These are phyloP conservation scores for Starmerella geochares DNA, from an alignment of 805 yeast genomes.

Conservation along the genomic window DNA sequence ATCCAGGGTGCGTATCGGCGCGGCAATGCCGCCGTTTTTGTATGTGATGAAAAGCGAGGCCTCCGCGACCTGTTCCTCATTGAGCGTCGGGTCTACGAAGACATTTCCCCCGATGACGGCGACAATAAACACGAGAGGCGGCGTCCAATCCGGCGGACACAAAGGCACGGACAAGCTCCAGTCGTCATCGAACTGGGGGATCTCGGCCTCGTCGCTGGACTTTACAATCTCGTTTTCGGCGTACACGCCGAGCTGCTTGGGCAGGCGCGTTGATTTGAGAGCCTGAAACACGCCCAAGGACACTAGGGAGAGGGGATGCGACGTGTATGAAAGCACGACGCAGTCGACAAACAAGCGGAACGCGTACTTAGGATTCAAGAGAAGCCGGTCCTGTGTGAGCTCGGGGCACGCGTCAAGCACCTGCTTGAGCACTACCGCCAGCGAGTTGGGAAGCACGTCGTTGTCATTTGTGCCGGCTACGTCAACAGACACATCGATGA, in stretches of 20 bases:
- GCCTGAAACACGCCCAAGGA: conserved; percentile 78
- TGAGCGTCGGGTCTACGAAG: conserved; percentile 75
- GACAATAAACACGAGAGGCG: conserved; percentile 67
- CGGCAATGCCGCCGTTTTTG: conserved; percentile 52
- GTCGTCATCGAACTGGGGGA: conserved; percentile 84
- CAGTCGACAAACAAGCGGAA: conserved; percentile 73
- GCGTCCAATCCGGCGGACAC: conserved; percentile 39
- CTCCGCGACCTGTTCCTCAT: conserved; percentile 80
- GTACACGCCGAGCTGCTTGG: conserved; percentile 42
- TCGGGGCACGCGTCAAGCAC: conserved; percentile 36
- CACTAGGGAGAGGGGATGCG: conserved; percentile 71
- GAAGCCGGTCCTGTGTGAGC: conserved; percentile 32
- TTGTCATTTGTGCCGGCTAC: conserved; percentile 62
- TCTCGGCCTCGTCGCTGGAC: conserved; percentile 50
- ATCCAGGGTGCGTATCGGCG: conserved; percentile 65
- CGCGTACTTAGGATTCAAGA: conserved; percentile 60
- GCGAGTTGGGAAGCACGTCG: conserved; percentile 53
- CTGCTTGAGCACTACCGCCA: conserved; percentile 52
- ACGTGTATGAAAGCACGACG: conserved; percentile 61
- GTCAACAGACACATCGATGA: conserved; percentile 69
- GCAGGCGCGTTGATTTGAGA: conserved; percentile 63
- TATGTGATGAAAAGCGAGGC: conserved; percentile 70
- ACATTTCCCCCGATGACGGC: conserved; percentile 60
- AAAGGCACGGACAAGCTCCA: conserved; percentile 53
- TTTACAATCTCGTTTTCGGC: conserved; percentile 36